Base-by-base conservation (phyloP, 2,329 filamentous ascomycete genomes). In the Nigrospora osmanthi region DNA sequence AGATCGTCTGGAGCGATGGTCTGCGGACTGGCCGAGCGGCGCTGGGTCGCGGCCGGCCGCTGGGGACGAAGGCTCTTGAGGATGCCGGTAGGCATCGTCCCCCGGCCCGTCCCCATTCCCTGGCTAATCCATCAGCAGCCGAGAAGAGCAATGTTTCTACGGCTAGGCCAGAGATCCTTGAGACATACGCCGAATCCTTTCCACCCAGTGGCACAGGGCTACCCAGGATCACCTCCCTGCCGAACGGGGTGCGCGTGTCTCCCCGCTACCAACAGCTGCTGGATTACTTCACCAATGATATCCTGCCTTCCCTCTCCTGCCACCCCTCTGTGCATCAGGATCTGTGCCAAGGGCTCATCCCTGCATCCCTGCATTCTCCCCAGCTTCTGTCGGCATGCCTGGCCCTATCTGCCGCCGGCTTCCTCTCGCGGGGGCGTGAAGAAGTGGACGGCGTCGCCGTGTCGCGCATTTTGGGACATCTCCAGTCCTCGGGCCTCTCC, bases 331-430 rank as follows among this genome's bases (percentile, higher is more conserved):
- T 55, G 10, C 51, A 54, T 41, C 35, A 47, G n/a, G 52, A 55
- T 41, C 50, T 55, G 35, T 46, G 52, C 33, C 45, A 47, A 17
- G 53, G 51, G 1, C 40, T 55, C 6, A 35, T 55, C 5, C 53
- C 53, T 2, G 48, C 47, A 2, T 48, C 46, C 1, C 46, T 54
- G 16, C 46, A 55, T 14, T 55, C 52, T 6, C 53, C 53, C 17
- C 53, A 54, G 23, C 48, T 55, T 1, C 43, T 55, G 40, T 55
- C 53, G 12, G 53, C 53, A 14, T 55, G 51, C 33, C 50, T 55
- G 15, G 53, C 53, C 6, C 17, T 55, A n/a, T 53, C 53, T 2
- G 51, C 53, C n/a, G 53, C 50, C 6, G 53, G 53, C 11, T 52
- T 49, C 34, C 16, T 52, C n/a, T 54, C 51, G 14, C 48, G 53